Evolutionary conservation across 2,329 filamentous ascomycete species (phyloP).

Genomic region (Fusarium foetens): DNA sequence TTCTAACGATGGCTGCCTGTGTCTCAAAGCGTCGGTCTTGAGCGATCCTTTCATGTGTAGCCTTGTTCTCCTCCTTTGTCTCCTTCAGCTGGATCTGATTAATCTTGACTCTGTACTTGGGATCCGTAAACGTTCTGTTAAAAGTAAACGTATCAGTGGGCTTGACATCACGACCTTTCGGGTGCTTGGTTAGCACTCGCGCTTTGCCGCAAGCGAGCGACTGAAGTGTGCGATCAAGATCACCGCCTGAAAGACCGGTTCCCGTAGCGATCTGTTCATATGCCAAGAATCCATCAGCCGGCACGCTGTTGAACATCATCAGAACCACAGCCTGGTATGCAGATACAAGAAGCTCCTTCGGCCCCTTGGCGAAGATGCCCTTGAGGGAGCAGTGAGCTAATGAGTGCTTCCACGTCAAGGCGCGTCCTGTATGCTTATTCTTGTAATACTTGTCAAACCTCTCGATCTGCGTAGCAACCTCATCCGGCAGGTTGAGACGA

Average conservation of each 20-base stretch:
- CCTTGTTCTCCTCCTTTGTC: conserved; percentile 93
- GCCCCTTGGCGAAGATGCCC: conserved; percentile 80
- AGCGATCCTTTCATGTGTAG: conserved; percentile 88
- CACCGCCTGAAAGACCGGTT: conserved; percentile 78
- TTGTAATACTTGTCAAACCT: conserved; percentile 89
- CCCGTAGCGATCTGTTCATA: conserved; percentile 80
- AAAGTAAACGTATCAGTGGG: conserved; percentile 84
- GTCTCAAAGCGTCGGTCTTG: conserved; percentile 95
- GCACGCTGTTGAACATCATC: conserved; percentile 83
- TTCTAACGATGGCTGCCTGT: conserved; percentile 94
- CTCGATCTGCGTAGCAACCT: conserved; percentile 79
- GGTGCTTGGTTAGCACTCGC: conserved; percentile 84
- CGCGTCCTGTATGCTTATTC: conserved; percentile 86
- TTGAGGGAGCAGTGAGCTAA: conserved; percentile 91
- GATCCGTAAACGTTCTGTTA: conserved; percentile 79
- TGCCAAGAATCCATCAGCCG: conserved; percentile 68
- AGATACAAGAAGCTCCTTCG: conserved; percentile 90
- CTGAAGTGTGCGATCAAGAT: conserved; percentile 91
- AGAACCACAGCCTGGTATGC: conserved; percentile 93
- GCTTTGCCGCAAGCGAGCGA: conserved; percentile 92
- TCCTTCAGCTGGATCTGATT: conserved; percentile 98
- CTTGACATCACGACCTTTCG: conserved; percentile 83
- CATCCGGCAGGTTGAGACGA: conserved; percentile 76
- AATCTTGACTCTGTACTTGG: conserved; percentile 94
- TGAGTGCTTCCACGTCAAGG: conserved; percentile 90